Evolutionary conservation across 768 basidiomycete genomes (phyloP), one percentile per base, ranked within the genome.

Genomic region (Psilocybe tampanensis): DNA sequence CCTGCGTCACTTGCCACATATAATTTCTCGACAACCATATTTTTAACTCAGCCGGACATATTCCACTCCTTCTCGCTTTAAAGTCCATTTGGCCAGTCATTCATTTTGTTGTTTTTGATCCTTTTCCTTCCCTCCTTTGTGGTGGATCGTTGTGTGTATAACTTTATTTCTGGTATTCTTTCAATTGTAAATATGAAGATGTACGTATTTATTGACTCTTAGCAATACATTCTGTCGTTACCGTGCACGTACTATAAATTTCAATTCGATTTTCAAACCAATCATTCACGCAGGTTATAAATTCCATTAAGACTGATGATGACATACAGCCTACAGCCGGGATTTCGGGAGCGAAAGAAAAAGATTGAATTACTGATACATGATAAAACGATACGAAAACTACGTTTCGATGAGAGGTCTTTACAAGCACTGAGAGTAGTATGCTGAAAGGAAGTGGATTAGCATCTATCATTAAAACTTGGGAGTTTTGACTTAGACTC

Each of bases 341-440:
- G n/a, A n/a, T n/a, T n/a, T n/a, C n/a, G n/a, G 15, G 26, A 18
- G 29, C n/a, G 22, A 45, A 45, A 23, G 18, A 26, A 7, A 17
- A n/a, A 48, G 8, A 32, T 9, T 12, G 19, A 8, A 29, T 17
- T 48, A 29, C n/a, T 48, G 15, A n/a, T 48, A 48, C 47, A 48
- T n/a, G 29, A 23, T 32, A 13, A 7, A n/a, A n/a, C 23, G 23
- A 36, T 15, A 29, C 23, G 17, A 52, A 52, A 26, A 5, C 19
- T 3, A 24, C 26, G 11, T 19, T 42, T n/a, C 7, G 19, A 32
- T n/a, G 34, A 42, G n/a, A 41, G n/a, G 5, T 26, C 33, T 52
- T 69, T 60, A 75, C 44, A 74, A 63, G 58, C 76, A 76, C 53
- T 76, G 76, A 41, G 60, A 77, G 60, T 75, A 76, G 57, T 70